Base-by-base conservation (phyloP, 768 basidiomycete species). In the Leccinum uliginosum region DNA sequence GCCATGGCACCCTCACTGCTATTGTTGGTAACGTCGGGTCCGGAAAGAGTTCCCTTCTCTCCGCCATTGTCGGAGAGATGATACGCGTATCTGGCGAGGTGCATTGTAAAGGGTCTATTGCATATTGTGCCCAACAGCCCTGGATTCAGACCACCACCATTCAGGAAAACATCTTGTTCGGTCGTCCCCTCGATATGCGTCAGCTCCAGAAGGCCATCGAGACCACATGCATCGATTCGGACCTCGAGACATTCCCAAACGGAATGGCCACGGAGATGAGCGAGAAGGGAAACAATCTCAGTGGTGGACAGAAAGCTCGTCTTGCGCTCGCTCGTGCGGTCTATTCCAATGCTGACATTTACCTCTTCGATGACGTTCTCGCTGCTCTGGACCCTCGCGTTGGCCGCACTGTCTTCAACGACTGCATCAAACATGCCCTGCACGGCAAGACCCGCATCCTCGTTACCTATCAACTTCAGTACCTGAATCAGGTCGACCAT, bases 241-340 rank as follows among this genome's bases (percentile, higher is more conserved):
- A 70, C 50, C 62, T 70, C 43, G 69, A 70, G 34, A 61, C 63
- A 0, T 66, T 71, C 55, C 67, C 69, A 3, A 53, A 61, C 35
- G 68, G 68, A 23, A 63, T 70, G 60, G 68, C 67, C 35, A 80
- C 79, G 2, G 76, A 80, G 61, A 72, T 80, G 57, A 79, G 76
- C 29, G 78, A 80, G 59, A 78, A 78, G 58, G 78, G 78, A 32
- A 68, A 72, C 47, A 80, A 75, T 50, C 65, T 62, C 27, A 74
- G 72, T 56, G 80, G 80, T 44, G 80, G 80, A 34, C 80, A 81
- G 62, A 81, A 79, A 62, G 80, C 80, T 6, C 67, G 80, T 32
- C 71, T 81, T 24, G 72, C 75, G 4, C 67, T 80, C 34, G 78
- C 79, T 27, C 71, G 79, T 27, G 78, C 78, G 4, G 67, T 80